Evolutionary conservation across 1,139 yeast genomes (phyloP).

Genomic region (Kurtzmaniella quercitrusa): DNA sequence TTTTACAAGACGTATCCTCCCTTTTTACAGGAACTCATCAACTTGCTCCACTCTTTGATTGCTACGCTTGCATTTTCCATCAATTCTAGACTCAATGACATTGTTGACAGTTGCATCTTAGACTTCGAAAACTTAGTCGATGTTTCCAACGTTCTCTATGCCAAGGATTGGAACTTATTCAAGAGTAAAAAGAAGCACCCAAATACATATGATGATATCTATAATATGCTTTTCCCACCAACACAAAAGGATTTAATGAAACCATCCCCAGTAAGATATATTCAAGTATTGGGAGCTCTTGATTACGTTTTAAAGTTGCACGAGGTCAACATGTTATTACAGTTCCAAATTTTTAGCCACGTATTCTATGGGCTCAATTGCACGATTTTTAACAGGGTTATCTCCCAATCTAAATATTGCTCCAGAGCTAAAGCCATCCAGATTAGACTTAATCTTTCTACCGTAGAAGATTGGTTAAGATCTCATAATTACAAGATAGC

Average conservation of each 20-base stretch:
- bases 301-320: slow-evolving; percentile 81
- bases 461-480: slow-evolving; percentile 90
- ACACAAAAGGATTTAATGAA: slow-evolving; percentile 55
- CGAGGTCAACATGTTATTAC: slow-evolving; percentile 69
- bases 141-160: slow-evolving; percentile 55
- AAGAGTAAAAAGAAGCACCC: slow-evolving; percentile 46
- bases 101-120: slow-evolving; percentile 61
- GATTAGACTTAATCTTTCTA: slow-evolving; percentile 77
- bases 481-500: slow-evolving; percentile 63
- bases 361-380: slow-evolving; percentile 77
- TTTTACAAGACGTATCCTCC: slow-evolving; percentile 52
- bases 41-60: slow-evolving; percentile 54
- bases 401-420: slow-evolving; percentile 61
- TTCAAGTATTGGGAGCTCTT: slow-evolving; percentile 85
- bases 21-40: slow-evolving; percentile 56
- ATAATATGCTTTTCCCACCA: slow-evolving; percentile 71
- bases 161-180: slow-evolving; percentile 73
- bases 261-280: slow-evolving; percentile 83
- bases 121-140: slow-evolving; percentile 65
- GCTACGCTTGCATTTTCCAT: slow-evolving; percentile 64
- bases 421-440: slow-evolving; percentile 87
- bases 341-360: slow-evolving; percentile 72
- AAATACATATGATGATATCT: slow-evolving; percentile 61
- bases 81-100: slow-evolving; percentile 51
- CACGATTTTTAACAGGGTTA: slow-evolving; percentile 66